Base-by-base conservation (phyloP, 139 green algal genomes). In the Haematococcus lacustris region DNA sequence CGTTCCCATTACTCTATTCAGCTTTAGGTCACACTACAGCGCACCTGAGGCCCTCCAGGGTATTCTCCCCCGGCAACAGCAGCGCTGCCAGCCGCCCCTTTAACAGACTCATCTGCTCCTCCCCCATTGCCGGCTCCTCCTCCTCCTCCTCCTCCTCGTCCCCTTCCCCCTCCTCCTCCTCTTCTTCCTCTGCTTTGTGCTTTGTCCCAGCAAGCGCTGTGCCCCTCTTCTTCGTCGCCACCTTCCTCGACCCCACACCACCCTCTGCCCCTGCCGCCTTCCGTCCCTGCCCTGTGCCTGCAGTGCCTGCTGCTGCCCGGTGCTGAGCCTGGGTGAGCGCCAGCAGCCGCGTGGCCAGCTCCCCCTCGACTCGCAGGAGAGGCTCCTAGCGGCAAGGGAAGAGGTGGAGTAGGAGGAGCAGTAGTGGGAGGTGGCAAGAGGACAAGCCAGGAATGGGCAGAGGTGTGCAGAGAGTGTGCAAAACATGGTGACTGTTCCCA, bases 41-140 rank as follows among this genome's bases (percentile, higher is more conserved):
- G n/a, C n/a, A 73, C 41, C 87, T 43, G 40, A 93, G 78, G 25
- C 77, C 88, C 3, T 78, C 71, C 50, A 93, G 74, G 28, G 85
- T 79, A 26, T 73, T 87, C 73, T 93, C 88, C 4, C 76, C 79
- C 0, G 78, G 76, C 71, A 60, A 65, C 67, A 93, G 79, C 77
- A 93, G 71, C 17, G 83, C 81, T 9, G 78, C 71, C 0, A 91
- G 47, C 26, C 78, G 62, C 57, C 76, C 66, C 73, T 88, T 86
- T 47, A 73, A 76, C 21, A 62, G 59, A 3, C 50, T 51, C n/a
- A 78, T 40, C n/a, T 88, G 71, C 25, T 85, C 76, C 0, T 77
- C 53, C 5, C 35, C 57, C 59, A 86, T 33, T 51, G 38, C 73
- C 0, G 64, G 32, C 5, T 51, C 74, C 32, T 43, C 50, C 9